These are phyloP conservation scores for Mycosphaerella arachidis DNA, from an alignment of 2,329 filamentous ascomycete species.

Conservation along the genomic window DNA sequence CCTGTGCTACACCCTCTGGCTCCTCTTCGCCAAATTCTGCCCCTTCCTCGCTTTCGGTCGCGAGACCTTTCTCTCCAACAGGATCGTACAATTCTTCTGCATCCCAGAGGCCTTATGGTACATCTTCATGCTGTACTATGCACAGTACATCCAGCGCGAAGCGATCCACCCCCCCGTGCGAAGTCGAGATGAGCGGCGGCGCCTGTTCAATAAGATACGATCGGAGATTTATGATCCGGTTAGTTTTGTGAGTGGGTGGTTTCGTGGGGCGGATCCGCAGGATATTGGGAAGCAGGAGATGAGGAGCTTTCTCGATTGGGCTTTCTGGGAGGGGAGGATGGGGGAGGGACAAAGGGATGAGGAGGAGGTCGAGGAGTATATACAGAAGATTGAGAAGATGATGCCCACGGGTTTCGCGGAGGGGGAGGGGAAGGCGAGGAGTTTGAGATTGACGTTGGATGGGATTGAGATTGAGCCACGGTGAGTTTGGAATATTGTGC, in stretches of 20 bases:
- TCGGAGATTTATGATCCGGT: slow-evolving; percentile 53
- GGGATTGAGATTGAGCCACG: slow-evolving; percentile 48
- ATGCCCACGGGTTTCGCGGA: slow-evolving; percentile 49
- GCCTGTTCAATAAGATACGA: slow-evolving; percentile 55
- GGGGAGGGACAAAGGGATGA: slow-evolving; percentile 50
- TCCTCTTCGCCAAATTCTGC: slow-evolving; percentile 9
- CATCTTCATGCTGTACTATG: slow-evolving; percentile 51
- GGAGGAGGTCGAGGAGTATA: slow-evolving; percentile 54
- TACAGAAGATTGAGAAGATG: slow-evolving; percentile 49
- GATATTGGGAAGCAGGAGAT: slow-evolving; percentile 66
- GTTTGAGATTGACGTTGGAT: slow-evolving; percentile 64
- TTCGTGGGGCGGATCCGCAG: slow-evolving; percentile 53
- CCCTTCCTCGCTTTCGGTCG: slow-evolving; percentile 10
- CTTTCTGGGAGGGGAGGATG: slow-evolving; percentile 58
- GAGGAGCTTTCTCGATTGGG: slow-evolving; percentile 64
- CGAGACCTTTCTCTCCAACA: slow-evolving; percentile 16
- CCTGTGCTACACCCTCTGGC: slow-evolving; percentile 22
- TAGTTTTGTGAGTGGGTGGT: slow-evolving; percentile 60
- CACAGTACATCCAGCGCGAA: slow-evolving; percentile 48
- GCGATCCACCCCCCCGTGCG: slow-evolving; percentile 48
- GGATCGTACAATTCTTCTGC: slow-evolving; percentile 41
- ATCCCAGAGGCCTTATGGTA: slow-evolving; percentile 54
- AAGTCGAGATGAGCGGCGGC: slow-evolving; percentile 46
- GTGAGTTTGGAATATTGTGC: not conserved
- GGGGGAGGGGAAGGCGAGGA: slow-evolving; percentile 54